These are phyloP conservation scores for Monilinia aucupariae DNA, from an alignment of 2,329 filamentous ascomycete genomes.

Conservation along the genomic window DNA sequence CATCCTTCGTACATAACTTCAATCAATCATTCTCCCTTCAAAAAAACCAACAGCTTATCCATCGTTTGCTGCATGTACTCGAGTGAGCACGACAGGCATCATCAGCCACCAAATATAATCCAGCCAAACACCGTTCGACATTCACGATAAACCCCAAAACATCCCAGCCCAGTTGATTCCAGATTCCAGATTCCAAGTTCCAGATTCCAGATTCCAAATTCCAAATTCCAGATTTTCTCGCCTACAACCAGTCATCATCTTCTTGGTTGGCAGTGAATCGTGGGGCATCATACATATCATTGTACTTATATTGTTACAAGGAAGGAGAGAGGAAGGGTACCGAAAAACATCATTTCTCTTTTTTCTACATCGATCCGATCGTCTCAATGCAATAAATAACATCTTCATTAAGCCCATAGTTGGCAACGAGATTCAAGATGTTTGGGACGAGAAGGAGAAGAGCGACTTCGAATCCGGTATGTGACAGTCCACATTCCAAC, in stretches of 20 bases:
- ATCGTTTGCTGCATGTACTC: conserved; percentile 1
- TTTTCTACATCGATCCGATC: conserved; percentile 1
- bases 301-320: background rate
- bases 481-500: conserved; percentile 24
- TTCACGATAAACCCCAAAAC: no score
- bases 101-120: conserved; percentile 2
- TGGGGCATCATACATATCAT: background rate
- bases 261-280: background rate
- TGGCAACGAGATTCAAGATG: conserved; percentile 32
- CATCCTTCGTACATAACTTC: no score
- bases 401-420: conserved; percentile 33
- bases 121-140: background rate
- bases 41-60: background rate
- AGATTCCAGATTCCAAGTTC: no score
- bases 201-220: no score
- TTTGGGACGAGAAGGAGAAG: conserved; percentile 36
- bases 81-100: background rate
- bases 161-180: no score
- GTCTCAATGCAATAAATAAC: conserved; percentile 32
- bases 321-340: background rate
- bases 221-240: no score
- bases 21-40: no score
- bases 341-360: background rate
- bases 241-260: conserved; percentile 19
- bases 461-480: conserved; percentile 40